phyloP scores from a whole-genome alignment of 73 alveolate species.

The Paraurostyla sp. region DNA sequence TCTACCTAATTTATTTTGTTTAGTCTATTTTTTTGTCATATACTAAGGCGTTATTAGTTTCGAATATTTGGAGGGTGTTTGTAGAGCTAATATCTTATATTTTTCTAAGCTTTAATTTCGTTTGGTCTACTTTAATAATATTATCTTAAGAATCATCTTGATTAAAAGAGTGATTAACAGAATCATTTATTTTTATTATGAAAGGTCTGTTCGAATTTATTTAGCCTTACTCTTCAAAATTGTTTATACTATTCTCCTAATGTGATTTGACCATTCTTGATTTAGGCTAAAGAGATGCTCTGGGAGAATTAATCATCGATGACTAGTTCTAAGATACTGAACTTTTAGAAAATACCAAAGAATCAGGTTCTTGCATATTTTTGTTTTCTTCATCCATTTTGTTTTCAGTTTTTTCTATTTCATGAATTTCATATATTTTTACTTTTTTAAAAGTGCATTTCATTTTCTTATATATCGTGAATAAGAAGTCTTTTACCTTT shows the following conservation, averaged over 20 bases:
- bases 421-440: neutral
- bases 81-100: too few relatives aligned
- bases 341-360: slow-evolving; percentile 15
- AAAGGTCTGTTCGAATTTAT: slow-evolving; percentile 26
- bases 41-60: too few relatives aligned
- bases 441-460: neutral
- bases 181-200: neutral
- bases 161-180: neutral
- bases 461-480: neutral
- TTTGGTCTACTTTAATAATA: neutral
- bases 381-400: neutral
- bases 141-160: slow-evolving; percentile 22
- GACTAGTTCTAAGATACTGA: neutral
- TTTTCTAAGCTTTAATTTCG: neutral
- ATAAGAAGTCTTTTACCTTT: neutral
- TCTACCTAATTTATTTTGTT: too few relatives aligned
- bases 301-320: too few relatives aligned
- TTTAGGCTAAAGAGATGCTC: too few relatives aligned
- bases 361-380: neutral
- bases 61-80: too few relatives aligned
- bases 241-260: neutral
- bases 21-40: too few relatives aligned
- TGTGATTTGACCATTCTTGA: too few relatives aligned
- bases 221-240: slow-evolving; percentile 36
- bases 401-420: neutral